phyloP scores from a whole-genome alignment of 2,329 filamentous ascomycete genomes.

The Podosphaera xanthii region DNA sequence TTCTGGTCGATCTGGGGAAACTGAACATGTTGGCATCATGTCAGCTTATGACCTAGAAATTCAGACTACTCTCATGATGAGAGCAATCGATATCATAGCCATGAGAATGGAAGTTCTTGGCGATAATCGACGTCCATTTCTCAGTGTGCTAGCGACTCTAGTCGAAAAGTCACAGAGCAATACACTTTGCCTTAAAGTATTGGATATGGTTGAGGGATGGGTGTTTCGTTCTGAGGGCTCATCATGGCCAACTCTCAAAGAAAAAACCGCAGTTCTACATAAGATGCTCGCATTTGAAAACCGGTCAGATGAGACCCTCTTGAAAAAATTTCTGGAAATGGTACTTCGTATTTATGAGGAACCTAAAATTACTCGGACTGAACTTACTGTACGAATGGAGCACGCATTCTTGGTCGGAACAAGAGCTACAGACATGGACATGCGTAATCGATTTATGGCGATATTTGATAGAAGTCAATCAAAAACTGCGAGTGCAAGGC shows the following conservation, averaged over 20 bases:
- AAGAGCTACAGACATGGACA: slow-evolving; percentile 76
- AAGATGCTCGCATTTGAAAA: slow-evolving; percentile 97
- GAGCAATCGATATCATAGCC: slow-evolving; percentile 81
- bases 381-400: slow-evolving; percentile 91
- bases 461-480: slow-evolving; percentile 92
- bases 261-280: slow-evolving; percentile 95
- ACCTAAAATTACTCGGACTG: slow-evolving; percentile 79
- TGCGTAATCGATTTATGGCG: slow-evolving; percentile 88
- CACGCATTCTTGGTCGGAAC: slow-evolving; percentile 95
- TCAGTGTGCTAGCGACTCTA: slow-evolving; percentile 81
- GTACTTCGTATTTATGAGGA: slow-evolving; percentile 98
- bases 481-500: slow-evolving; percentile 69
- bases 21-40: slow-evolving; percentile 31
- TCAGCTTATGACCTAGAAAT: slow-evolving; percentile 62
- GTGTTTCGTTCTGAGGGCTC: slow-evolving; percentile 75
- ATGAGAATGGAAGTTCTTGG: slow-evolving; percentile 80
- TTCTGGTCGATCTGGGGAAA: slow-evolving; percentile 21
- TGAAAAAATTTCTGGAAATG: slow-evolving; percentile 82
- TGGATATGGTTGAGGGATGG: slow-evolving; percentile 88
- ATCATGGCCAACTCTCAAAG: slow-evolving; percentile 89
- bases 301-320: slow-evolving; percentile 56
- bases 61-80: slow-evolving; percentile 80
- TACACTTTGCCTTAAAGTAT: slow-evolving; percentile 70
- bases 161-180: slow-evolving; percentile 87
- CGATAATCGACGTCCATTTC: slow-evolving; percentile 75